Conservation (phyloP, 192 early-diverging fungal genomes). For the Coemansia reversa region DNA sequence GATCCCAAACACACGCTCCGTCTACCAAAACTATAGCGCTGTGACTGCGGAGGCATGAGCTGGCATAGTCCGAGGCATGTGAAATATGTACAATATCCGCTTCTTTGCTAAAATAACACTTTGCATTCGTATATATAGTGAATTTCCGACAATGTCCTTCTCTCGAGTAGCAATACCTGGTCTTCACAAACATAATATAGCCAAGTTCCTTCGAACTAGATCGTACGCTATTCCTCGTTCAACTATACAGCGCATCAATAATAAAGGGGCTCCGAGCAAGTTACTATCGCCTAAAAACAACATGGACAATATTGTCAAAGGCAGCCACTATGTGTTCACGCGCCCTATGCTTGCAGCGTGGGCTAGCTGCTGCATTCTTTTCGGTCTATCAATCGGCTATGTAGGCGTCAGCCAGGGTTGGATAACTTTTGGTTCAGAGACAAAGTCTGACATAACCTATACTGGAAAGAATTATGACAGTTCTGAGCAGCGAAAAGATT, state of each 20-base stretch:
- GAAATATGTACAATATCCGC: too few relatives aligned
- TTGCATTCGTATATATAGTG: too few relatives aligned
- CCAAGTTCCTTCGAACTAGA: constrained; percentile 12
- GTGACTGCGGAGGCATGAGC: too few relatives aligned
- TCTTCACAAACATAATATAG: too few relatives aligned
- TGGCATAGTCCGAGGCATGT: too few relatives aligned
- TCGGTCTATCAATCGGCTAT: constrained; percentile 34
- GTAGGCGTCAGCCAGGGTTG: constrained; percentile 48
- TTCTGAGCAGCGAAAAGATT: neutral
- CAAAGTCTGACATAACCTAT: neutral
- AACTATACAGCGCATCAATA: constrained; percentile 21
- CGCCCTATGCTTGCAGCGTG: constrained; percentile 49
- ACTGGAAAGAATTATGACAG: neutral
- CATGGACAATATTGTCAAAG: constrained; percentile 9
- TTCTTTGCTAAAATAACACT: too few relatives aligned
- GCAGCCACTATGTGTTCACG: constrained; percentile 33
- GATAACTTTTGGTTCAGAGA: constrained; percentile 24
- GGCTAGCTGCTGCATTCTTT: constrained; percentile 47
- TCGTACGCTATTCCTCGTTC: constrained; percentile 46
- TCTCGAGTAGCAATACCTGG: too few relatives aligned
- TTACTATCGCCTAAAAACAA: neutral
- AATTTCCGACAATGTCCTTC: too few relatives aligned
- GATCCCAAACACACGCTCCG: too few relatives aligned
- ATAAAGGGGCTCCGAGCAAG: neutral
- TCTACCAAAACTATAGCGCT: too few relatives aligned